phyloP scores from a whole-genome alignment of 106 monocot genomes.

The Alisma plantagoaquatica region DNA sequence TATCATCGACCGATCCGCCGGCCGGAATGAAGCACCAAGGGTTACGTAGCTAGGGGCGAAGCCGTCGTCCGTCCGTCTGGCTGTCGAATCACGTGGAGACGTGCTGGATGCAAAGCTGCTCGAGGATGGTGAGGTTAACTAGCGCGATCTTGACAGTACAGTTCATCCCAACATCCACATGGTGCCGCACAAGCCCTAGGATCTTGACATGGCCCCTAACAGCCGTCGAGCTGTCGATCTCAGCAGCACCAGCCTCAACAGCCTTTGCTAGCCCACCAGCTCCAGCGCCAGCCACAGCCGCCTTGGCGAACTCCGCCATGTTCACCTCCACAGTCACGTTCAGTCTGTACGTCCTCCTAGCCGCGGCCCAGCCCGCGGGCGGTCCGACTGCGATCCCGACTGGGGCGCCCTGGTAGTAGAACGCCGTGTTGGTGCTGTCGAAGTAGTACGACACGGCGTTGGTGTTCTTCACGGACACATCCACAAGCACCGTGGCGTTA shows the following conservation, averaged over 20 bases:
- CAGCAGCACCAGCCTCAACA: slow-evolving; percentile 11
- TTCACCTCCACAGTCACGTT: slow-evolving; percentile 12
- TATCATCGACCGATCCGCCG: no score
- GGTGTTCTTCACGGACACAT: slow-evolving; percentile 5
- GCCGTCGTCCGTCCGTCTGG: no score
- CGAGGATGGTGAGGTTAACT: slow-evolving; percentile 14
- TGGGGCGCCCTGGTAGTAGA: slow-evolving; percentile 1
- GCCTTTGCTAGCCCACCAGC: no score
- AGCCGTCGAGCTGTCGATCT: slow-evolving; percentile 28
- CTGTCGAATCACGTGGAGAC: slow-evolving; percentile 21
- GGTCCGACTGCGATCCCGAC: not conserved
- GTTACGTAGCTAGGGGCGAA: no score
- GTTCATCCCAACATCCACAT: slow-evolving; percentile 48
- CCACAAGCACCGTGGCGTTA: not conserved
- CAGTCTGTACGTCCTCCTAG: not conserved
- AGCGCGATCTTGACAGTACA: slow-evolving; percentile 34
- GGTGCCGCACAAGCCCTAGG: slow-evolving; percentile 27
- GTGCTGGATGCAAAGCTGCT: slow-evolving; percentile 26
- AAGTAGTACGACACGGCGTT: slow-evolving; percentile 6
- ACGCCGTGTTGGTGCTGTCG: not conserved
- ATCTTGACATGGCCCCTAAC: slow-evolving; percentile 50
- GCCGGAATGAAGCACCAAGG: no score
- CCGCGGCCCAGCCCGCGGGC: slow-evolving; percentile 1
- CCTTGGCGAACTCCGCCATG: not conserved
- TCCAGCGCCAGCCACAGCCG: slow-evolving; percentile 8